phyloP scores from a whole-genome alignment of 306 rosid genomes.

The Betula pendula region DNA sequence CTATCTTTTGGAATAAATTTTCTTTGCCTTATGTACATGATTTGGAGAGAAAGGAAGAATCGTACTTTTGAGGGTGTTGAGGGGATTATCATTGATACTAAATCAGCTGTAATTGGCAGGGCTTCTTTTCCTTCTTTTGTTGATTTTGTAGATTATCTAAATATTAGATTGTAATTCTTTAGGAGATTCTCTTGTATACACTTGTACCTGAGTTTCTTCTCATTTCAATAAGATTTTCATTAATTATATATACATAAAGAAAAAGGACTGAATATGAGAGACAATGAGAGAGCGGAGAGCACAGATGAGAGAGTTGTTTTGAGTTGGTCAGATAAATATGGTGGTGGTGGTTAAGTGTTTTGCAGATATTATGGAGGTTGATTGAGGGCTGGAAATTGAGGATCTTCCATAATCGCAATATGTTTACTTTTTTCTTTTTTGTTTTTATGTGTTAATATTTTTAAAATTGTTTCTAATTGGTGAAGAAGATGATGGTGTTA shows the following conservation, averaged over 20 bases:
- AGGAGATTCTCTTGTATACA: no score
- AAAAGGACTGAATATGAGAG: background rate
- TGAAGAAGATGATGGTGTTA: background rate
- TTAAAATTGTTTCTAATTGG: background rate
- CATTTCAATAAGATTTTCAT: no score
- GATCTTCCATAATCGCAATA: background rate
- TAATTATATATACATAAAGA: background rate
- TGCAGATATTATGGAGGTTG: background rate
- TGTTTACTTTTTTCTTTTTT: background rate
- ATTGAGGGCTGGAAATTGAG: background rate
- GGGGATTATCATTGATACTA: background rate
- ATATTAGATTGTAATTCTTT: no score
- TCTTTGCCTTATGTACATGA: background rate
- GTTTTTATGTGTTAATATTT: background rate
- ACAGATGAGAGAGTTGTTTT: background rate
- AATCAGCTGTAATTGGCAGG: background rate
- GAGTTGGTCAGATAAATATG: background rate
- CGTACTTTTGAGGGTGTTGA: background rate
- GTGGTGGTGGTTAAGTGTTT: background rate
- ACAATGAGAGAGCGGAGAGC: background rate
- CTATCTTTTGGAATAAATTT: no score
- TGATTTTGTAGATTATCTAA: no score
- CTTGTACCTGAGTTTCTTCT: no score
- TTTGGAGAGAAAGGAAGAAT: background rate
- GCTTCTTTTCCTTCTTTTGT: background rate